Base-by-base conservation (phyloP, 306 rosid species). In the Nissolia schottii region DNA sequence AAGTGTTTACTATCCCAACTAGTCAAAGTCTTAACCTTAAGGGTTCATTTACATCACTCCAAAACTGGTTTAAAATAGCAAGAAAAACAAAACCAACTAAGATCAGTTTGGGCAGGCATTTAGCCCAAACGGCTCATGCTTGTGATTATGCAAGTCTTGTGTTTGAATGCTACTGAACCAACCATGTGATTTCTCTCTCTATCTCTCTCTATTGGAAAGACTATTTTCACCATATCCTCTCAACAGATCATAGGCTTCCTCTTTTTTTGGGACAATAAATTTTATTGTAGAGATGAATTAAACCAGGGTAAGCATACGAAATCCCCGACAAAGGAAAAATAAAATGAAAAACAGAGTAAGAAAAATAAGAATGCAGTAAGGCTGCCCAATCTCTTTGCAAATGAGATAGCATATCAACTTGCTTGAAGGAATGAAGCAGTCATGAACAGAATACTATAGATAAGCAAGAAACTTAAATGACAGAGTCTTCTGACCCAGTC, bases 1-100 rank as follows among this genome's bases (percentile, higher is more conserved):
- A 69, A 64, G 58, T 31, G 64, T 58, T 19, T 18, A 29, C 51
- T 27, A 54, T 53, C 25, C 19, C 70, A 77, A 68, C 19, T 63
- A 37, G 15, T 69, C 51, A 64, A 49, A 20, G 46, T 67, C 13
- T 22, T 18, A 54, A 22, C 12, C 45, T 13, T 15, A 53, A 61
- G 10, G 10, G 15, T 9, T 31, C 16, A 49, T 37, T 49, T 28
- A 24, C 10, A 49, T 50, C 20, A 6, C 32, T 51, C 43, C 24
- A 59, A 6, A 48, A 57, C 55, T 59, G 19, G 60, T 16, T 11
- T 28, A 56, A 54, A 16, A 43, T 48, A 43, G 7, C 43, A 9
- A 56, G 22, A 20, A 13, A 28, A n/a, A n/a, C n/a, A 66, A 22
- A 66, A 19, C 19, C 57, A 56, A 15, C 15, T 16, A 15, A 46